These are phyloP conservation scores for Penicillium cataractarum DNA, from an alignment of 495 filamentous ascomycete genomes.

Conservation along the genomic window DNA sequence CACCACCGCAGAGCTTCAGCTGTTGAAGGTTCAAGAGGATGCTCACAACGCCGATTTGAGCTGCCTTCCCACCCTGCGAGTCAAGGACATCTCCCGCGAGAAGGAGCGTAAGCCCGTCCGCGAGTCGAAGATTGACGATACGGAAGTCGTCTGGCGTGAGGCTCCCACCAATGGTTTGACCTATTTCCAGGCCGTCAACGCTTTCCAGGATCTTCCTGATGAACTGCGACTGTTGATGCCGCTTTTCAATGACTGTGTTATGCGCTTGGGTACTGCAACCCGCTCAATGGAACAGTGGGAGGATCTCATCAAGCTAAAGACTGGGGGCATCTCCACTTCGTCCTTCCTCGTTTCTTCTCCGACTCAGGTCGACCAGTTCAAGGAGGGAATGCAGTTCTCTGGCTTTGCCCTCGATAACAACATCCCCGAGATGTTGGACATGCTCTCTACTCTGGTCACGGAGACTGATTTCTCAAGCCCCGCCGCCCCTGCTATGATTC, in stretches of 20 bases:
- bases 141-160: conserved; percentile 85
- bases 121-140: conserved; percentile 65
- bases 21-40: conserved; percentile 79
- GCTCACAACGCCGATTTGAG: conserved; percentile 81
- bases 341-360: conserved; percentile 80
- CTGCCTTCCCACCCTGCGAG: conserved; percentile 83
- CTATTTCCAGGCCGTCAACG: conserved; percentile 89
- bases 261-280: conserved; percentile 86
- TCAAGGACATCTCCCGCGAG: conserved; percentile 81
- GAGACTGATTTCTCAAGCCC: conserved; percentile 89
- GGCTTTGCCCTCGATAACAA: conserved; percentile 89
- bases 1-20: conserved; percentile 73
- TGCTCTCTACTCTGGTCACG: conserved; percentile 74
- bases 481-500: conserved; percentile 77
- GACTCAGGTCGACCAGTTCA: conserved; percentile 64
- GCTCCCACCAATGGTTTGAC: conserved; percentile 94
- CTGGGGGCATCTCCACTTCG: conserved; percentile 82
- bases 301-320: conserved; percentile 93
- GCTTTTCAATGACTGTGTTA: conserved; percentile 87
- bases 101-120: conserved; percentile 72
- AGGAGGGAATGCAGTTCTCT: conserved; percentile 80
- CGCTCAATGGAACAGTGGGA: conserved; percentile 93
- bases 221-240: conserved; percentile 85
- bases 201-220: conserved; percentile 76
- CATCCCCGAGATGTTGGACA: conserved; percentile 85